Percentiles rank a stretch among this genome's conserved stretches.
Evolutionary conservation across 257 asterid species (phyloP).

Genomic region (Solanum sejunctum): DNA sequence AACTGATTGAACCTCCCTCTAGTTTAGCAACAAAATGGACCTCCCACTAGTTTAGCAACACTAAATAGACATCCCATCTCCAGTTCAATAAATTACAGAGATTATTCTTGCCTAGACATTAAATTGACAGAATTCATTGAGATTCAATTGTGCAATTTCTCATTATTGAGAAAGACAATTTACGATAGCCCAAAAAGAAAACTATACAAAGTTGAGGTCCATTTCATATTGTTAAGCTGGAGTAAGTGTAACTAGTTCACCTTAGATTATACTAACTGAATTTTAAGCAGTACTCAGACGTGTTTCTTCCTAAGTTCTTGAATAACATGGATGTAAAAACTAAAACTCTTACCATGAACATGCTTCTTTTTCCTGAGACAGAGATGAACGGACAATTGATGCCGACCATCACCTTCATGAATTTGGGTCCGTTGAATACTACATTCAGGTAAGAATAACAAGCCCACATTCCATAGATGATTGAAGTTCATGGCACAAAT

Average conservation of each 20-base stretch:
- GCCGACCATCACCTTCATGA: constrained; percentile 76
- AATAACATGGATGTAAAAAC: neutral
- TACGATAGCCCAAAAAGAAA: neutral
- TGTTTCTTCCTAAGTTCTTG: neutral
- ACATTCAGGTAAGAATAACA: constrained; percentile 47
- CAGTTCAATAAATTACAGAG: neutral
- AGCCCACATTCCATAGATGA: neutral
- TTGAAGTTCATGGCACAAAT: neutral
- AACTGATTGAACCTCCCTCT: neutral
- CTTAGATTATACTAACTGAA: neutral
- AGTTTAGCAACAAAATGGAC: neutral
- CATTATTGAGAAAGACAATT: neutral
- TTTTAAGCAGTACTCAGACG: neutral
- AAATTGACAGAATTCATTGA: neutral
- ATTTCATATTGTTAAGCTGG: neutral
- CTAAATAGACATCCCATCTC: neutral
- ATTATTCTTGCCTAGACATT: neutral
- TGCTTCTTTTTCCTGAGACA: constrained; percentile 14
- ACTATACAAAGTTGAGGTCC: neutral
- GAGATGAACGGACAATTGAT: constrained; percentile 42
- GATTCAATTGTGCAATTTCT: neutral
- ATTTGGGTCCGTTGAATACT: constrained; percentile 73
- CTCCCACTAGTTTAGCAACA: neutral
- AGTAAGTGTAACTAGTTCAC: neutral
- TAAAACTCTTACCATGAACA: neutral